phyloP scores from a whole-genome alignment of 2,329 filamentous ascomycete species.

The Diaporthe sp. region DNA sequence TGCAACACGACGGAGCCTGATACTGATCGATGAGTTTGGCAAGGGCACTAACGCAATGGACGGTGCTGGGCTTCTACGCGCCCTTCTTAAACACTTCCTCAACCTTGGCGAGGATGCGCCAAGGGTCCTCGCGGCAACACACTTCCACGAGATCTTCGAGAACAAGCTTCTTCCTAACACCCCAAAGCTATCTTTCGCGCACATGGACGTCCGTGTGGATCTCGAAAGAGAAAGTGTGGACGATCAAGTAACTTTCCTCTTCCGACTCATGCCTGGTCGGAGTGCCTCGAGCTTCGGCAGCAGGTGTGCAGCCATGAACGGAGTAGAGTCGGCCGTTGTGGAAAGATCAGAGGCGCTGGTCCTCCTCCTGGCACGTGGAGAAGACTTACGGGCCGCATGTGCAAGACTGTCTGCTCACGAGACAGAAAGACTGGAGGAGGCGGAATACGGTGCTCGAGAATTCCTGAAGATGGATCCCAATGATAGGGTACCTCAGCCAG shows the following conservation, averaged over 20 bases:
- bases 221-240: slow-evolving; percentile 59
- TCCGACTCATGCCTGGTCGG: slow-evolving; percentile 73
- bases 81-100: slow-evolving; percentile 67
- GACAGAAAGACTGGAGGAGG: slow-evolving; percentile 72
- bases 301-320: slow-evolving; percentile 87
- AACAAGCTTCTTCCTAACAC: slow-evolving; percentile 63
- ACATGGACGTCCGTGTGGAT: slow-evolving; percentile 78
- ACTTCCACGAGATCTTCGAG: slow-evolving; percentile 80
- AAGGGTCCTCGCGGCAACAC: slow-evolving; percentile 70
- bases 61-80: slow-evolving; percentile 68
- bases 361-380: slow-evolving; percentile 73
- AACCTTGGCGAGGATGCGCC: slow-evolving; percentile 57
- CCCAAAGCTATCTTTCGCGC: slow-evolving; percentile 66
- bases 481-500: neutral
- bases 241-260: slow-evolving; percentile 79
- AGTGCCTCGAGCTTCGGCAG: slow-evolving; percentile 87
- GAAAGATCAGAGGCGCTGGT: slow-evolving; percentile 81
- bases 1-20: slow-evolving; percentile 78
- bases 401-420: slow-evolving; percentile 74
- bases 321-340: slow-evolving; percentile 78
- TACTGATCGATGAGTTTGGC: slow-evolving; percentile 94
- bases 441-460: slow-evolving; percentile 68
- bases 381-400: slow-evolving; percentile 81
- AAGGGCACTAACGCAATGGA: slow-evolving; percentile 70
- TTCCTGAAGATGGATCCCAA: slow-evolving; percentile 60